Evolutionary conservation across 768 basidiomycete genomes (phyloP).

Genomic region (Suillus bovinus): DNA sequence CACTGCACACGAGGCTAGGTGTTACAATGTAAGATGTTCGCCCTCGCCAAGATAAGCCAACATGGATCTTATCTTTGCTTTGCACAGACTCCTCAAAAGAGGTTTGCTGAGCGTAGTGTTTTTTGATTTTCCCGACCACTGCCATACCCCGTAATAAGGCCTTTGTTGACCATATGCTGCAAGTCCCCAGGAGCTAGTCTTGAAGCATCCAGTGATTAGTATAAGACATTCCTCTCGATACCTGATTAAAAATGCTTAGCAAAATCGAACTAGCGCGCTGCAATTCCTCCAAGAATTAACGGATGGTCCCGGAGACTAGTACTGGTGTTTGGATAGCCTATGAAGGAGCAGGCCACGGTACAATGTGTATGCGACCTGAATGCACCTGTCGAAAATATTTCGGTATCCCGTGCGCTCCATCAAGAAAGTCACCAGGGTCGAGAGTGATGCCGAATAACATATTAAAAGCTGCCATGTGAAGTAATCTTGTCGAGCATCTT

Average conservation of each 20-base stretch:
- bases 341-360: no score
- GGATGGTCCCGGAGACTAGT: constrained; percentile 25
- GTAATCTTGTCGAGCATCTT: constrained; percentile 42
- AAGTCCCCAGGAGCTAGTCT: constrained; percentile 30
- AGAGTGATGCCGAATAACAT: constrained; percentile 41
- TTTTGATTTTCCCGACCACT: constrained; percentile 23
- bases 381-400: constrained; percentile 30
- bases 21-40: neutral
- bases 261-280: constrained; percentile 32
- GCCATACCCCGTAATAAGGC: neutral
- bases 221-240: constrained; percentile 20
- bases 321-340: no score
- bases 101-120: neutral
- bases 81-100: neutral
- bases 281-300: constrained; percentile 30
- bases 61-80: no score
- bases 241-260: constrained; percentile 18
- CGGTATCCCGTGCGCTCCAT: constrained; percentile 30
- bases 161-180: constrained; percentile 21
- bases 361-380: constrained; percentile 15
- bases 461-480: constrained; percentile 32
- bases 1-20: neutral
- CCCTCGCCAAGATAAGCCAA: neutral
- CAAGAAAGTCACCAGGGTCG: constrained; percentile 31
- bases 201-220: constrained; percentile 34